phyloP scores from a whole-genome alignment of 2,329 filamentous ascomycete genomes.

The Monilinia laxa region DNA sequence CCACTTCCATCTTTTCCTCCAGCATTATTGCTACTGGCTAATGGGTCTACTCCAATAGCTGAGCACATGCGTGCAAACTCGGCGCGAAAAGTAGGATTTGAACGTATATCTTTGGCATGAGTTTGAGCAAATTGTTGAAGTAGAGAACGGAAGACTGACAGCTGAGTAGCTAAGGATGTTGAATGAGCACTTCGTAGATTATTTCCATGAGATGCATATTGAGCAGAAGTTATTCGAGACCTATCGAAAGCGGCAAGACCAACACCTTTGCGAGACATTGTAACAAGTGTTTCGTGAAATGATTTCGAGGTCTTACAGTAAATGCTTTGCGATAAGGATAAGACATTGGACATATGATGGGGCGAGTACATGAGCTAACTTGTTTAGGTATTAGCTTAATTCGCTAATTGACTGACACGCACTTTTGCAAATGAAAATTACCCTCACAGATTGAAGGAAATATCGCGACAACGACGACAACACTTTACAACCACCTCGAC shows the following conservation, averaged over 20 bases:
- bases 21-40: conserved; percentile 65
- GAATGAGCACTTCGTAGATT: conserved; percentile 82
- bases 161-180: conserved; percentile 83
- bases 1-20: conserved; percentile 51
- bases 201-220: conserved; percentile 87
- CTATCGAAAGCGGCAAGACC: conserved; percentile 89
- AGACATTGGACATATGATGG: conserved; percentile 4
- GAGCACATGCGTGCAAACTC: conserved; percentile 99
- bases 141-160: conserved; percentile 92
- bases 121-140: conserved; percentile 94
- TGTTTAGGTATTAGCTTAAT: conserved; percentile 6
- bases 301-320: conserved; percentile 1
- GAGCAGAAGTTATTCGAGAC: conserved; percentile 77
- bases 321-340: conserved; percentile 19
- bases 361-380: neutral
- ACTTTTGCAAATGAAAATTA: conserved; percentile 25
- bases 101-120: conserved; percentile 93
- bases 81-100: conserved; percentile 89
- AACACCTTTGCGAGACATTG: conserved; percentile 76
- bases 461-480: conserved; percentile 25
- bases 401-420: conserved; percentile 24
- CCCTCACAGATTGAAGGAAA: conserved; percentile 15
- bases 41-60: conserved; percentile 91
- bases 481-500: conserved; percentile 25
- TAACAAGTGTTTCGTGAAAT: conserved; percentile 17